Base-by-base conservation (phyloP, 176 grass and related monocot genomes). In the Zoysia pacifica region DNA sequence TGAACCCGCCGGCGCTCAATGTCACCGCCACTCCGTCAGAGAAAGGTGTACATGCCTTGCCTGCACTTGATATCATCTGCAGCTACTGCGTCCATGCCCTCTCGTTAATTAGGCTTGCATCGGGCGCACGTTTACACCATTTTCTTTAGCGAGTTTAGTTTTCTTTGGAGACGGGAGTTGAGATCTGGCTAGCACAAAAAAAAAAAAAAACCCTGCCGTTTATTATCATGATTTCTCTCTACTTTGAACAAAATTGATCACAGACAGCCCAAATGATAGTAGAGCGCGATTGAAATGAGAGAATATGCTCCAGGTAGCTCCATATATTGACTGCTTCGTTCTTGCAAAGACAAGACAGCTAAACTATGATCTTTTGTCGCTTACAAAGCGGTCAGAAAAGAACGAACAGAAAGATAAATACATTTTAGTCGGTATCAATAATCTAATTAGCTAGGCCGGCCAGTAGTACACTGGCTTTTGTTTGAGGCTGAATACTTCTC, bases 1-100 rank as follows among this genome's bases (percentile, higher is more conserved):
- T 97, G 65, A n/a, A n/a, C n/a, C 74, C 64, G 70, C 81, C 69
- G 15, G 60, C 81, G n/a, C 90, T 98, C 56, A n/a, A 11, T 19
- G 84, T 98, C 61, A 76, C 81, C 39, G 75, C 86, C 20, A 79
- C 88, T 53, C 28, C 86, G 47, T 79, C 48, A 9, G 4, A 79
- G 55, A 67, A 94, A 79, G 96, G 95, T 98, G 76, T n/a, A n/a
- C 20, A n/a, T 20, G 0, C 11, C 15, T 54, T n/a, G 9, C 16
- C 16, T 18, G 15, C 4, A n/a, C n/a, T n/a, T 54, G 2, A 16
- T 54, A 54, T 54, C 16, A 41, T 41, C 55, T 46, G 43, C 73
- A 16, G 7, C 3, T 2, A 36, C 36, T 3, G 10, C 8, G 4
- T 14, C 9, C 13, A 18, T 9, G 5, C n/a, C 1, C 8, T 19